Base-by-base conservation (phyloP, 129 eudicot genomes). In the Logfia minima region DNA sequence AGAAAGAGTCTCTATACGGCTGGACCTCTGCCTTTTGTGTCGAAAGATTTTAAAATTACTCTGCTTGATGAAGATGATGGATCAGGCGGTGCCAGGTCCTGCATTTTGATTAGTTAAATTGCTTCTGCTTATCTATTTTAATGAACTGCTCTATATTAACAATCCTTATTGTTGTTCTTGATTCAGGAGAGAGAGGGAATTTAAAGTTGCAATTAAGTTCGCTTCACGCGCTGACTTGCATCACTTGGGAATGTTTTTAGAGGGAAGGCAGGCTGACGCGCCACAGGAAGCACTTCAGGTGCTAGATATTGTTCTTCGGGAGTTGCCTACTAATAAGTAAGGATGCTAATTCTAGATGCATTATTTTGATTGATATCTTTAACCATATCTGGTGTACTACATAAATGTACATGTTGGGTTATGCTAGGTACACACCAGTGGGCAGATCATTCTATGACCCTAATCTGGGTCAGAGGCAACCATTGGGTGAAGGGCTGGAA, bases 271-370 rank as follows among this genome's bases (percentile, higher is more conserved):
- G 72, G 96, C 99, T 32, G 99, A 94, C 86, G 97, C 97, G 8
- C 99, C 99, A 0, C 97, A 94, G 60, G 97, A 94, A 81, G 97
- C 97, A 3, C 89, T 94, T 31, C 99, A 94, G 76, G 96, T 94
- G 71, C 78, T 94, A 71, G 99, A 94, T 75, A 91, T 94, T 85
- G 99, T 94, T 79, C 84, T 94, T 55, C 93, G 99, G 23, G 99
- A 94, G 76, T 74, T 86, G 74, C 97, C 97, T 4, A 94, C 97
- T 17, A 37, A 76, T 21, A 59, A 91, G 98, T 94, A 83, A 68
- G 62, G 39, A 39, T 45, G 14, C 61, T 14, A 19, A 17, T 51
- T 73, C 39, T 6, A 39, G 51, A 43, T 69, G 48, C 48, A 21
- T 35, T 45, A 2, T 55, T 77, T 39, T 79, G 70, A 21, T 39